Evolutionary conservation across 2,329 filamentous ascomycete genomes (phyloP), one percentile per base, ranked within the genome.

Genomic region (Cryphonectria radicalis): DNA sequence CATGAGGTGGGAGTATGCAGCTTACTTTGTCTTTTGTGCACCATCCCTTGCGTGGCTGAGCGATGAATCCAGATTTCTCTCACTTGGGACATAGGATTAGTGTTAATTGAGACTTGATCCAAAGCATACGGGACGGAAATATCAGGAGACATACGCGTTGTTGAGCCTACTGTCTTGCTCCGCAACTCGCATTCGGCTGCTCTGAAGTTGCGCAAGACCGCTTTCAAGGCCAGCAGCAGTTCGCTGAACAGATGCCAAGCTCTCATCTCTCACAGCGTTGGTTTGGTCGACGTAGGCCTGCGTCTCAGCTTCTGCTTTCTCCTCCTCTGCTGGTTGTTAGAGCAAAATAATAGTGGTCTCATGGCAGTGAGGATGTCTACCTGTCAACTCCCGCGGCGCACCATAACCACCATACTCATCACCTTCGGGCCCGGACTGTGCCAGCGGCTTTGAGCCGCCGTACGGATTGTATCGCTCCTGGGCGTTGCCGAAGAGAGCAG

Each of bases 31-130:
- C 76, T 93, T 92, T 75, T 95, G 93, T 76, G 94, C 91, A 0
- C 93, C 93, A 72, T 92, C 84, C 71, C 90, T 89, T 76, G 93
- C 93, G 78, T 94, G 91, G 74, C 91, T 91, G n/a, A 88, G 83
- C 4, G 94, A 92, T 74, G 93, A 85, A 76, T 97, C 93, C 70
- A 98, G 86, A 77, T 95, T 94, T 80, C 89, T 89, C 80, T 97
- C 93, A 22, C 66, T 65, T 25, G 37, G 19, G 35, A 37, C 35
- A 37, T 6, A 37, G 8, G 3, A 37, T 37, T 37, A 37, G 3
- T 37, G 35, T 37, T 37, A 37, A 4, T 37, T 4, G 8, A 37
- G 35, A 37, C 35, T 37, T 37, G 35, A 37, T 37, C 35, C 35
- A 6, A 37, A 37, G 35, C 35, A 37, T 37, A 37, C 35, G 35